These are phyloP conservation scores for Salvia splendens DNA, from an alignment of 257 asterid genomes.

Conservation along the genomic window DNA sequence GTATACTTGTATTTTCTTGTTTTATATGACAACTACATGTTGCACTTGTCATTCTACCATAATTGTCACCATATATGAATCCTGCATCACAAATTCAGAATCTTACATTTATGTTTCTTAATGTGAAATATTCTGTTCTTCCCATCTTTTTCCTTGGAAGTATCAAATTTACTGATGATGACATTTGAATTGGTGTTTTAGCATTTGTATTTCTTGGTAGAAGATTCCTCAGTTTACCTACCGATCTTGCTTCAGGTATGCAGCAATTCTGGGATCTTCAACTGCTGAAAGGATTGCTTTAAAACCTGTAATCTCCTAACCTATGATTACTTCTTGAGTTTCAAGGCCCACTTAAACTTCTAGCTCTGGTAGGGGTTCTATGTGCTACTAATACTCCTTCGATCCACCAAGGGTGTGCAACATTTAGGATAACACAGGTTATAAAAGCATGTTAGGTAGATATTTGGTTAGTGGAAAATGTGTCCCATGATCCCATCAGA, in stretches of 20 bases:
- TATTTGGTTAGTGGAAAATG: no score
- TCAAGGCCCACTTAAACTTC: slow-evolving; percentile 13
- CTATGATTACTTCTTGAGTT: not conserved
- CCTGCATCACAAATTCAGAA: not conserved
- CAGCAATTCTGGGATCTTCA: slow-evolving; percentile 96
- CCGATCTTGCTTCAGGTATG: slow-evolving; percentile 61
- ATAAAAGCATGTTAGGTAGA: no score
- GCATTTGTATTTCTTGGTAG: slow-evolving; percentile 18
- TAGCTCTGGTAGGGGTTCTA: slow-evolving; percentile 3
- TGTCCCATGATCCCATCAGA: no score
- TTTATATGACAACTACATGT: slow-evolving; percentile 7
- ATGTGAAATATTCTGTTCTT: slow-evolving; percentile 2
- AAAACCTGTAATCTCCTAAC: slow-evolving; percentile 68
- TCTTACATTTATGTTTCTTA: slow-evolving; percentile 21
- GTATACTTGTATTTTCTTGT: not conserved
- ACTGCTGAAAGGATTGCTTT: slow-evolving; percentile 58
- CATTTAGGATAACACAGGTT: no score
- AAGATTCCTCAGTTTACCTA: slow-evolving; percentile 30
- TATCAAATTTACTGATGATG: slow-evolving; percentile 15
- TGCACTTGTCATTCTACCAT: slow-evolving; percentile 21
- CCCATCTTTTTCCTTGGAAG: not conserved
- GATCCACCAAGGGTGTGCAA: no score
- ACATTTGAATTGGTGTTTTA: not conserved
- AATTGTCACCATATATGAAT: slow-evolving; percentile 8
- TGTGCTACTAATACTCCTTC: not conserved